Base-by-base conservation (phyloP, 2,329 filamentous ascomycete genomes). In the Raffaelea deltoideospora region DNA sequence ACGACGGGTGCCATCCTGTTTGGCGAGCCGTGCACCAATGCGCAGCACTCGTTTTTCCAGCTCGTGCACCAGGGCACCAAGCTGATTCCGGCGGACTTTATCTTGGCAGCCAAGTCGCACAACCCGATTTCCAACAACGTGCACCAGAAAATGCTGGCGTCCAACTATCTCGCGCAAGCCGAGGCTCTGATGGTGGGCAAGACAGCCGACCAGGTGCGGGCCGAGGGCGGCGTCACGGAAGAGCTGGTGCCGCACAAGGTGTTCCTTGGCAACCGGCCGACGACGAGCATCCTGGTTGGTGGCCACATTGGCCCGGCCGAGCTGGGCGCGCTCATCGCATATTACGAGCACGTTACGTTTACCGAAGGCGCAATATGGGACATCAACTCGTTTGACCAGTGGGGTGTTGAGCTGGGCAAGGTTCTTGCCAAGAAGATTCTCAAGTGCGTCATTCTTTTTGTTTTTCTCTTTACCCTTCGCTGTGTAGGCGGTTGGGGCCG, bases 1-100 rank as follows among this genome's bases (percentile, higher is more conserved):
- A 95, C 87, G 40, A 98, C 90, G 27, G 88, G 90, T 34, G 76
- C 90, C 37, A 88, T 98, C 55, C 68, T 98, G 45, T 98, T 98
- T 56, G 90, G 90, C 54, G 90, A 98, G 70, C 90, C 90, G 37
- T 92, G 86, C 62, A 98, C 90, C 59, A 98, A 98, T 57, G 90
- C 90, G 31, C 90, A 98, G 68, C 90, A 98, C 74, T 96, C 90
- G 43, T 98, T 98, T 78, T 98, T 93, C 79, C 90, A 98, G 72
- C 79, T 98, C 33, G 77, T 98, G 41, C 90, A 98, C 71, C 90
- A 98, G 63, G 90, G 90, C 53, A 98, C 90, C 51, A 96, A 96
- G 75, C 78, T 98, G 53, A 96, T 98, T 56, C 90, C 90, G 14
- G 80, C 88, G 49, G 90, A 98, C 64, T 98, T 98, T 68, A 92